Conservation (phyloP, 2,329 filamentous ascomycete species). For the Microcyclosporella mali region DNA sequence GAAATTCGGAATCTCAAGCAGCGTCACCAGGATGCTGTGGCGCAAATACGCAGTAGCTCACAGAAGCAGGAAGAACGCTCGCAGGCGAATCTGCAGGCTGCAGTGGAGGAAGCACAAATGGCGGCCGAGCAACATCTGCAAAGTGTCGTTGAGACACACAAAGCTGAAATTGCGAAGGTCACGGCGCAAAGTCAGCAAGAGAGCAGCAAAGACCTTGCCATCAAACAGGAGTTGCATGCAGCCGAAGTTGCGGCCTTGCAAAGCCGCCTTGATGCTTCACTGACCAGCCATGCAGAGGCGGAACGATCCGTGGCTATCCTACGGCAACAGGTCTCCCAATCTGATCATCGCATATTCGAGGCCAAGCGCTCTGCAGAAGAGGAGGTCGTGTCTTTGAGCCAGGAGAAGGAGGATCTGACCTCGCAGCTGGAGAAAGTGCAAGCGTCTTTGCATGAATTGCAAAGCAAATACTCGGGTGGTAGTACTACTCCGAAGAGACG, state of each 20-base stretch:
- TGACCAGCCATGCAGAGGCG: constrained; percentile 23
- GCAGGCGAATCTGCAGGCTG: constrained; percentile 14
- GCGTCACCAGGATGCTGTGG: constrained; percentile 23
- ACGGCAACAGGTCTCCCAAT: constrained; percentile 15
- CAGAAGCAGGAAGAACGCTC: constrained; percentile 20
- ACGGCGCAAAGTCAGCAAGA: constrained; percentile 11
- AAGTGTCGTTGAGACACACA: constrained; percentile 8
- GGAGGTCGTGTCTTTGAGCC: constrained; percentile 12
- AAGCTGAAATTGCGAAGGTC: constrained; percentile 12
- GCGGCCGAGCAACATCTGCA: constrained; percentile 6
- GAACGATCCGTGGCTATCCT: constrained; percentile 18
- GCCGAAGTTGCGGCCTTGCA: constrained; percentile 21
- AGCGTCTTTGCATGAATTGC: constrained; percentile 13
- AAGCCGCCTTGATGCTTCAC: constrained; percentile 21
- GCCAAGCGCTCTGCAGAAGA: constrained; percentile 10
- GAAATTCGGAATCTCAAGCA: constrained; percentile 21
- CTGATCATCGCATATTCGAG: constrained; percentile 18
- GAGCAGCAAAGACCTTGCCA: constrained; percentile 4
- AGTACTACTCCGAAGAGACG: constrained; percentile 7
- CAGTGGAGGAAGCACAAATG: constrained; percentile 9
- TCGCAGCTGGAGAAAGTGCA: constrained; percentile 15
- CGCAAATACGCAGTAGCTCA: constrained; percentile 16
- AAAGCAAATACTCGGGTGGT: constrained; percentile 8
- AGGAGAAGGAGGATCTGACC: constrained; percentile 17
- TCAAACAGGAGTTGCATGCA: constrained; percentile 11